Evolutionary conservation across 2,329 filamentous ascomycete species (phyloP).

Genomic region (Elsinoe necatrix): DNA sequence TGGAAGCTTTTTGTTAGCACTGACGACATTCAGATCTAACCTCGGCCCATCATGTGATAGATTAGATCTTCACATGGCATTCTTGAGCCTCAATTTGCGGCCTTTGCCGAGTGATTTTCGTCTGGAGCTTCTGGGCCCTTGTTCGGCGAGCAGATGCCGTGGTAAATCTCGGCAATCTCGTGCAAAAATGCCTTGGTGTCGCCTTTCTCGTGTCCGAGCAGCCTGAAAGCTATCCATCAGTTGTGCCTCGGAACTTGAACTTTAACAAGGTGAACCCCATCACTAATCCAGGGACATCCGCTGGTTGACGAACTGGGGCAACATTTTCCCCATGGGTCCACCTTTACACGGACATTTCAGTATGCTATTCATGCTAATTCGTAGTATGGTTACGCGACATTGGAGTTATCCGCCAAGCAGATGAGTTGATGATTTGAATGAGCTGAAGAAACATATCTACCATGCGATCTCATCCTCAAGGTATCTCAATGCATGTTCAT

Average conservation of each 20-base stretch:
- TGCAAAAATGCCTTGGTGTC: background rate
- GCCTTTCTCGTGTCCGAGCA: background rate
- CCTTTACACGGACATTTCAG: background rate
- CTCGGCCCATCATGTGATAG: constrained; percentile 5
- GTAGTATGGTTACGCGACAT: background rate
- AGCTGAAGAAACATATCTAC: background rate
- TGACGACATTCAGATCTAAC: constrained; percentile 1
- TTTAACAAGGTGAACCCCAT: constrained; percentile 6
- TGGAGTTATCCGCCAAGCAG: background rate
- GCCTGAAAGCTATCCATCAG: background rate
- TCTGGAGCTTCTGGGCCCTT: background rate
- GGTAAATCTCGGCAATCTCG: background rate
- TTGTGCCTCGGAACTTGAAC: constrained; percentile 7
- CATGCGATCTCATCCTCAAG: constrained; percentile 1
- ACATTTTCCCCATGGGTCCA: background rate
- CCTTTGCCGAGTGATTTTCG: constrained; percentile 6
- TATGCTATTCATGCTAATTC: background rate
- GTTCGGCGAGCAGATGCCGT: constrained; percentile 6
- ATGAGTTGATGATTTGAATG: background rate
- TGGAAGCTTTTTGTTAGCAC: constrained; percentile 4
- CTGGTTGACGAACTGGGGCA: background rate
- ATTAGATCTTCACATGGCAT: constrained; percentile 14
- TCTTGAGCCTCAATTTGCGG: constrained; percentile 4
- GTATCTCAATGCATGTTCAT: constrained; percentile 12
- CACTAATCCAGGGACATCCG: constrained; percentile 9